Evolutionary conservation across 1,284 basidiomycete genomes (phyloP), one percentile per base, ranked within the genome.

Genomic region (Ustilago hordei): DNA sequence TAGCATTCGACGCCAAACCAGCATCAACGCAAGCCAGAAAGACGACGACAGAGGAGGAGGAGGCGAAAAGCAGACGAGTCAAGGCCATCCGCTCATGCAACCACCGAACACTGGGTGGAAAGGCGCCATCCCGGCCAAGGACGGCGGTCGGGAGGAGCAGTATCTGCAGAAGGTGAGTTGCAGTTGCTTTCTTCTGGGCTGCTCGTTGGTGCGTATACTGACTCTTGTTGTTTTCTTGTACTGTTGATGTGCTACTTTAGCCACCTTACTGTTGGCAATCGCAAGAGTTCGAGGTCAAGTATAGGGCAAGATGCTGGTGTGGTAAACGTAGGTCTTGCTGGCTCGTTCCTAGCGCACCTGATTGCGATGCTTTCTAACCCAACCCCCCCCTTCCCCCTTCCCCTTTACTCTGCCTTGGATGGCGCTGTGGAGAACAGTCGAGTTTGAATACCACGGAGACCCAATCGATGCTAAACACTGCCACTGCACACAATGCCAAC

Each of bases 401-500:
- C 48, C 47, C 8, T 31, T 28, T 32, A 11, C 53, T 2, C 8
- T 39, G 9, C 6, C 32, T n/a, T 23, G 19, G 19, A 3, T 6
- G 32, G 8, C 53, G 8, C 15, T 35, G 38, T 13, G 17, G 19
- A 11, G 2, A 23, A 38, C 60, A 77, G 77, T 79, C 50, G 70
- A 70, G 34, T 79, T 79, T 55, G 77, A 77, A 36, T 79, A 75
- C 38, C 74, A 76, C 54, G 77, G 77, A 13, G 77, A 79, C 17
- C 74, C 77, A 4, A 73, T 79, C 55, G 77, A 79, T 55, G 74
- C 69, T 53, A 77, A 74, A 35, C 72, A 75, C 66, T 83, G 82
- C 68, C 81, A 82, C 70, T 83, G 82, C 58, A 71, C 72, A 0
- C 74, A 78, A 31, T 83, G 82, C 55, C 82, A 83, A 45, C 66